Evolutionary conservation across 345 rosid genomes (phyloP), one percentile per base, ranked within the genome.

Genomic region (Populus davidiana): DNA sequence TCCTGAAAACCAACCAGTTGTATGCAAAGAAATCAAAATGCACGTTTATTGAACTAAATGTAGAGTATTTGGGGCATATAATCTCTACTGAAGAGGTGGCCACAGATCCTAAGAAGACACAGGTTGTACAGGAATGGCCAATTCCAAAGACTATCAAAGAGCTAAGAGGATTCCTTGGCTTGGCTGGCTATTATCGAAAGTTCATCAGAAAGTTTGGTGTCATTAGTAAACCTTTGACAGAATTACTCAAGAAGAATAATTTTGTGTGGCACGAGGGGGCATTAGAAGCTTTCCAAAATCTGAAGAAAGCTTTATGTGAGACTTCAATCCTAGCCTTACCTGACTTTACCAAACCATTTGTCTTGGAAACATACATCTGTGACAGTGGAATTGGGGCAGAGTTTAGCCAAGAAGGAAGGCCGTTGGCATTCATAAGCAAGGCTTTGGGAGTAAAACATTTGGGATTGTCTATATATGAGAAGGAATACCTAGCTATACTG

Each of bases 51-150:
- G 0, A 31, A 7, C 5, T 1, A 2, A 13, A 54, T 3, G 18
- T 73, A 13, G 75, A 56, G 9, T 73, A 73, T 8, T 54, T 73
- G 11, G 75, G 75, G 0, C 67, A 73, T 54, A 20, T 73, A 1
- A 56, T 73, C 8, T 8, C 6, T 2, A 10, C 0, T 0, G 31
- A 3, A 27, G 27, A 0, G 67, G 33, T 2, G 31, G 13, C 47
- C 2, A 33, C 29, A 1, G 67, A 73, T 21, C 29, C 35, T 2
- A 14, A 16, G 6, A 73, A 73, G 41, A 29, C 27, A 27, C 27
- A 27, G 27, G 27, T 1, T 33, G 5, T 72, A 25, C 2, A 25
- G 13, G 6, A 18, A 0, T 72, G 75, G 66, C 75, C 65, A 4
- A 9, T 14, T 27, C 31, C 31, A 4, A 50, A 5, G 9, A 2